Conservation (phyloP, 768 basidiomycete species). For the Coprinopsis cinerea region DNA sequence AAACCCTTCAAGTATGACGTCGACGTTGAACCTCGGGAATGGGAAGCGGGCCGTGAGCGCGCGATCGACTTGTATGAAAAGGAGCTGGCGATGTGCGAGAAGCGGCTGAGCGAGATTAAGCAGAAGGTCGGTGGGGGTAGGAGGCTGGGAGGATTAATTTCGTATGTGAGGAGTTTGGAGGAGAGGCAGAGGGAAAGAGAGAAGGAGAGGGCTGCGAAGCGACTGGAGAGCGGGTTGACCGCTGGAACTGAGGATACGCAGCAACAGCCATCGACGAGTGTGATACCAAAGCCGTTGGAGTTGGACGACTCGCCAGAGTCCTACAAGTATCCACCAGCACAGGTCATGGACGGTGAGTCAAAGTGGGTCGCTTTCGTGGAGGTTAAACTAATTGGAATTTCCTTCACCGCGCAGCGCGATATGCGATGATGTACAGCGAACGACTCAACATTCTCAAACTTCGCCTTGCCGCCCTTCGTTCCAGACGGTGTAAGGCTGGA, state of each 20-base stretch:
- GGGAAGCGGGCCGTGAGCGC: slow-evolving; percentile 76
- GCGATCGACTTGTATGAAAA: slow-evolving; percentile 78
- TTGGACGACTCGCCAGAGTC: slow-evolving; percentile 54
- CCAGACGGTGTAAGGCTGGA: slow-evolving; percentile 81
- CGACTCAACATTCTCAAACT: slow-evolving; percentile 80
- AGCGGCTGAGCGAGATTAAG: slow-evolving; percentile 79
- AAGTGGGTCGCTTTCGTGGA: background rate
- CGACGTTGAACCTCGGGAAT: slow-evolving; percentile 89
- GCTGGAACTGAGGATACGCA: too few species aligned
- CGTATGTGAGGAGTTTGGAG: slow-evolving; percentile 79
- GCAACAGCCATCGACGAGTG: slow-evolving; percentile 5
- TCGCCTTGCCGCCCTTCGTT: slow-evolving; percentile 79
- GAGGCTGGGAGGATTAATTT: slow-evolving; percentile 67
- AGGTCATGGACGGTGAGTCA: slow-evolving; percentile 82
- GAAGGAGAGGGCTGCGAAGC: slow-evolving; percentile 48
- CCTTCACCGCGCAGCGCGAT: slow-evolving; percentile 55
- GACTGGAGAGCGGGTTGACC: slow-evolving; percentile 32
- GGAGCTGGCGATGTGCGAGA: slow-evolving; percentile 81
- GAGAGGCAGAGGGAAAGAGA: slow-evolving; percentile 45
- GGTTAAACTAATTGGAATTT: slow-evolving; percentile 9
- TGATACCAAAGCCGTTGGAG: slow-evolving; percentile 15
- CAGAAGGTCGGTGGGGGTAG: slow-evolving; percentile 85
- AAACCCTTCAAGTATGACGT: slow-evolving; percentile 99
- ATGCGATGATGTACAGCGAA: slow-evolving; percentile 85
- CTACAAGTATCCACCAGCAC: slow-evolving; percentile 87